phyloP scores from a whole-genome alignment of 1,284 basidiomycete species.

The Sanguinoderma infundibulare region DNA sequence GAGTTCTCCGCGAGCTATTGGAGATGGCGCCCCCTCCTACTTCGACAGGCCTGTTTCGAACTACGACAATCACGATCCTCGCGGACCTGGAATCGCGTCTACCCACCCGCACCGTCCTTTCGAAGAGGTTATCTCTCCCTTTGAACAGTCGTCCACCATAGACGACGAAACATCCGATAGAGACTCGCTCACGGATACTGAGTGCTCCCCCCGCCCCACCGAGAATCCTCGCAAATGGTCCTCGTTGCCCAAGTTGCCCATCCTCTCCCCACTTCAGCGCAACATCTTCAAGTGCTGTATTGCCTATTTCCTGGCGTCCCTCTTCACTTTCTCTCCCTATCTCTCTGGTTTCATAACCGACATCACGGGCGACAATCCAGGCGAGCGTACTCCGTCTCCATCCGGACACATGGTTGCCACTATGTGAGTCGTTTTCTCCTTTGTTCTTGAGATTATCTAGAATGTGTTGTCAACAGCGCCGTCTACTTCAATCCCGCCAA shows the following conservation, averaged over 20 bases:
- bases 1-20: slow-evolving; percentile 10
- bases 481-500: slow-evolving; percentile 88
- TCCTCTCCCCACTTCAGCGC: slow-evolving; percentile 23
- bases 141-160: background rate
- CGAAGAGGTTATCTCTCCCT: background rate
- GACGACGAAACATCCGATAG: background rate
- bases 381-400: slow-evolving; percentile 60
- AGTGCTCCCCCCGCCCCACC: background rate
- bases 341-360: slow-evolving; percentile 69
- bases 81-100: background rate
- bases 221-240: slow-evolving; percentile 7
- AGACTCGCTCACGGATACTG: slow-evolving; percentile 1
- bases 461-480: slow-evolving; percentile 45
- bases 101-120: background rate
- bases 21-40: slow-evolving; percentile 9
- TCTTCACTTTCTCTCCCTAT: slow-evolving; percentile 89
- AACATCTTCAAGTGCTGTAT: slow-evolving; percentile 91
- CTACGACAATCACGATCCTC: slow-evolving; percentile 2
- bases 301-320: slow-evolving; percentile 88
- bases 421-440: slow-evolving; percentile 38
- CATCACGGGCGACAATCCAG: slow-evolving; percentile 70
- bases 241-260: slow-evolving; percentile 10
- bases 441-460: background rate
- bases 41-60: slow-evolving; percentile 5
- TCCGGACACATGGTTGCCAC: slow-evolving; percentile 93